Evolutionary conservation across 495 filamentous ascomycete species (phyloP).

Genomic region (Lasiosphaeria ovina): DNA sequence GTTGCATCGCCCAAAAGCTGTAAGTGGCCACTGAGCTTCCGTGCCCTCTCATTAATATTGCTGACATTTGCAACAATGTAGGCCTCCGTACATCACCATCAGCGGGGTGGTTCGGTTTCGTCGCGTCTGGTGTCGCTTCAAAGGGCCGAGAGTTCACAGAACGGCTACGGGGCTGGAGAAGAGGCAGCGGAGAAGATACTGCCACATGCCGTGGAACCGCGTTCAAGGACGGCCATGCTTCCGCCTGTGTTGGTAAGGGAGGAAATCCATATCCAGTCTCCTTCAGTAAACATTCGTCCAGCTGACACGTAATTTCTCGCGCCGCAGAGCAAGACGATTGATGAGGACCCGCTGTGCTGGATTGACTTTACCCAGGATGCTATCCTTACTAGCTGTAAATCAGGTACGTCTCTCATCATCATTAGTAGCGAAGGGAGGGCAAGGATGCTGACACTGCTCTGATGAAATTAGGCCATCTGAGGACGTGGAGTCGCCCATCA

Average conservation of each 20-base stretch:
- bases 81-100: constrained; percentile 46
- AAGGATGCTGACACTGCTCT: background rate
- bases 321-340: constrained; percentile 73
- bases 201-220: constrained; percentile 76
- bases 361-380: constrained; percentile 86
- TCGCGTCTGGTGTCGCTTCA: constrained; percentile 50
- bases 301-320: background rate
- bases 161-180: constrained; percentile 42
- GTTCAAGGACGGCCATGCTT: constrained; percentile 75
- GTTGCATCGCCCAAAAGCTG: constrained; percentile 79
- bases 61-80: constrained; percentile 18
- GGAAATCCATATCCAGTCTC: constrained; percentile 11
- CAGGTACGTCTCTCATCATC: constrained; percentile 55
- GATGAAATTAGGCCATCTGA: constrained; percentile 68
- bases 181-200: constrained; percentile 49
- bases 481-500: constrained; percentile 78
- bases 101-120: constrained; percentile 61
- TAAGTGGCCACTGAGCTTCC: constrained; percentile 38
- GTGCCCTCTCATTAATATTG: constrained; percentile 2
- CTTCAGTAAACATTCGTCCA: background rate
- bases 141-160: constrained; percentile 45
- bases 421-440: background rate
- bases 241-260: constrained; percentile 83
- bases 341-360: constrained; percentile 85
- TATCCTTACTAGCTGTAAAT: constrained; percentile 86